A percentile compares a stretch with the other conserved stretches of the same genome.
Evolutionary conservation across 495 filamentous ascomycete genomes (phyloP).

Genomic region (Delitschia confertaspora): DNA sequence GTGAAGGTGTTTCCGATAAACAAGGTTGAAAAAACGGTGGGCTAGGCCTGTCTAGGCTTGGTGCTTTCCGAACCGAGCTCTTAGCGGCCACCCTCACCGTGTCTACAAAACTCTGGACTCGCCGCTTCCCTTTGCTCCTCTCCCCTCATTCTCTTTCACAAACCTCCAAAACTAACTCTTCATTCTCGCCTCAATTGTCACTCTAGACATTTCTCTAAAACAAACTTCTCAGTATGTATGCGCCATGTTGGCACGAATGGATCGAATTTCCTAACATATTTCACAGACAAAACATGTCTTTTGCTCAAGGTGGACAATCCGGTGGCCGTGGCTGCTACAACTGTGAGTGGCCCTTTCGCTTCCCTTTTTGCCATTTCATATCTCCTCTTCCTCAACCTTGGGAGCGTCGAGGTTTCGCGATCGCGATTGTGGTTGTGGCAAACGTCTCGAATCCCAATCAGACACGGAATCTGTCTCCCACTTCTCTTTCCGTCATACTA

Average conservation of each 20-base stretch:
- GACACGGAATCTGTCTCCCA: constrained; percentile 17
- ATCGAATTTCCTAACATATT: too few relatives aligned
- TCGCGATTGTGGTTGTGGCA: not conserved
- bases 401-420: too few relatives aligned
- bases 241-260: too few relatives aligned
- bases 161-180: too few relatives aligned
- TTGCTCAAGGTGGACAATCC: constrained; percentile 15
- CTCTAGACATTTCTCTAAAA: constrained; percentile 10
- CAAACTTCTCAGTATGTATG: constrained; percentile 40
- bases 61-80: too few relatives aligned
- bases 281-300: too few relatives aligned
- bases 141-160: too few relatives aligned
- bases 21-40: not conserved
- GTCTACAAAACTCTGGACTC: constrained; percentile 1
- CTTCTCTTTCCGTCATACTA: constrained; percentile 19
- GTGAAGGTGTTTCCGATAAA: too few relatives aligned
- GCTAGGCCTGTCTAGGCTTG: not conserved
- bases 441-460: constrained; percentile 17
- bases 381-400: constrained; percentile 1
- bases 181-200: not conserved
- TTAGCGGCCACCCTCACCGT: not conserved
- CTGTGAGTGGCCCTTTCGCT: constrained; percentile 61
- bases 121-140: not conserved
- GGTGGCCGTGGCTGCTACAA: constrained; percentile 66
- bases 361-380: constrained; percentile 12